Conservation (phyloP, 441 rosid species). For the Isatis lusitanica region DNA sequence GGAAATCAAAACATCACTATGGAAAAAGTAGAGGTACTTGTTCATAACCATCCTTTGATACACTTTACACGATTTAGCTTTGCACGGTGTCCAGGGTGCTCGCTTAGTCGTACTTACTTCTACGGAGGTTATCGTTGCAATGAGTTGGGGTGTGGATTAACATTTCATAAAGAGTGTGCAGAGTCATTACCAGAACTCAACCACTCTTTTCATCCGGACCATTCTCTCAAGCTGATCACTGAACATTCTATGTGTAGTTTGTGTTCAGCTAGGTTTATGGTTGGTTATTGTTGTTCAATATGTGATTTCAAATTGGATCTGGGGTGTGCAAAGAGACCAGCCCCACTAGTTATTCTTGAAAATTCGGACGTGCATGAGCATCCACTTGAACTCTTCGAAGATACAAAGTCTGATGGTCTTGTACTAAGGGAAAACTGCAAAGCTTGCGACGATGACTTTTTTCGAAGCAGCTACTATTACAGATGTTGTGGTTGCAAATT, state of each 20-base stretch:
- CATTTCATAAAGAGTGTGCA: slow-evolving; percentile 1
- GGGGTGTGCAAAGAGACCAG: not conserved
- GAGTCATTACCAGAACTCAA: not conserved
- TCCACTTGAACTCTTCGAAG: not conserved
- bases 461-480: too few species aligned
- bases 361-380: not conserved
- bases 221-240: not conserved
- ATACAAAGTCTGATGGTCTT: too few species aligned
- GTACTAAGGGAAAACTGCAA: too few species aligned
- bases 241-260: too few species aligned
- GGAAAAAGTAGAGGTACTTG: too few species aligned
- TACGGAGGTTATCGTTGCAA: slow-evolving; percentile 10
- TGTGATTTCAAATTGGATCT: slow-evolving; percentile 8
- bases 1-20: too few species aligned
- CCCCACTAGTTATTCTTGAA: not conserved
- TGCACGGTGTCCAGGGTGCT: too few species aligned
- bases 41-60: too few species aligned
- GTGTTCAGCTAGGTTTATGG: not conserved
- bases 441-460: too few species aligned
- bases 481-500: too few species aligned
- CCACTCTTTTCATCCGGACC: slow-evolving; percentile 10
- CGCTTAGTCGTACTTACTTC: not conserved
- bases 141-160: not conserved
- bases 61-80: too few species aligned
- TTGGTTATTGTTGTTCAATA: not conserved